Base-by-base conservation (phyloP, 768 basidiomycete genomes). In the Panaeolus papilionaceus region DNA sequence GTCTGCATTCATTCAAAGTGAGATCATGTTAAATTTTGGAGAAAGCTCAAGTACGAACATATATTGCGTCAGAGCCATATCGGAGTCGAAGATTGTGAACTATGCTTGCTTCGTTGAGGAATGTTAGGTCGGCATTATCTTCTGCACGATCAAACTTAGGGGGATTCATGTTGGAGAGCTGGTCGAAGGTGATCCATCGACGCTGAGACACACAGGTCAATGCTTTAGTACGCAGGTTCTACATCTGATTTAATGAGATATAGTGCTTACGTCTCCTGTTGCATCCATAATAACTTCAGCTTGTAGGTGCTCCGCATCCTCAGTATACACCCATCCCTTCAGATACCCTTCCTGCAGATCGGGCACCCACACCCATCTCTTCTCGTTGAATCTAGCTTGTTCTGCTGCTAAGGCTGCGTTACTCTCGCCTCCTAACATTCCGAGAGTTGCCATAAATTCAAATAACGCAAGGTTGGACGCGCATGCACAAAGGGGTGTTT, bases 321-420 rank as follows among this genome's bases (percentile, higher is more conserved):
- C 95, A 70, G 87, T 89, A 67, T 94, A 87, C 28, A 98, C 92
- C 94, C 94, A 97, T 66, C 95, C 96, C 54, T 95, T 92, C 61
- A 97, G 87, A 78, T 98, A 99, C 0, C 97, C 97, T 71, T 96
- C 92, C 76, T 87, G 89, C 67, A 91, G 88, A 78, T 99, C 96
- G 2, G 95, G 95, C 28, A 96, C 92, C 97, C 97, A 99, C 6
- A 98, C 95, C 93, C 96, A 97, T 82, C 91, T 94, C 91, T 96
- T 98, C 85, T 95, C 95, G 77, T 95, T 96, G 79, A 96, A 97
- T 78, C 96, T 95, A 10, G 95, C 94, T 76, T 96, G 94, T n/a
- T 91, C 87, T 20, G 94, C 95, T 23, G 95, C 94, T 18, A 89
- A 91, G 12, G 54, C 54, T 28, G 54, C 54, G 14, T 58, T 58